Evolutionary conservation across 2,329 filamentous ascomycete species (phyloP).

Genomic region (Exophiala sideris): DNA sequence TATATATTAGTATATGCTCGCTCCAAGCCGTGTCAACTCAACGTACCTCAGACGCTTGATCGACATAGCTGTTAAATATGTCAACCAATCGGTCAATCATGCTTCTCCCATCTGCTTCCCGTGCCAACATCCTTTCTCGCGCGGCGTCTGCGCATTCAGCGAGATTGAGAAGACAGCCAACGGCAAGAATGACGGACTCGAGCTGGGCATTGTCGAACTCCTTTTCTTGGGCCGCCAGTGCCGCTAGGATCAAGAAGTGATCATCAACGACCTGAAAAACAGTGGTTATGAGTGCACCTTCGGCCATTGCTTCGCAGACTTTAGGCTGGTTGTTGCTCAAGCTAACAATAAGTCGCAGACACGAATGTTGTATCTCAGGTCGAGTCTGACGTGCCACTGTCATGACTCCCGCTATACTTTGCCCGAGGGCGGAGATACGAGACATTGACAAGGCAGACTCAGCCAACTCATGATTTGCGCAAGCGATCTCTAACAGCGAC

Average conservation of each 20-base stretch:
- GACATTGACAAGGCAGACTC: constrained; percentile 1
- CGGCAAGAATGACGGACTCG: constrained; percentile 70
- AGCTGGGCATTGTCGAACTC: constrained; percentile 53
- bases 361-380: constrained; percentile 32
- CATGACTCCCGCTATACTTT: constrained; percentile 16
- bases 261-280: constrained; percentile 36
- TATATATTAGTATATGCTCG: constrained; percentile 17
- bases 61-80: constrained; percentile 66
- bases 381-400: constrained; percentile 8
- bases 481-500: constrained; percentile 22
- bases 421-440: constrained; percentile 14
- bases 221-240: constrained; percentile 33
- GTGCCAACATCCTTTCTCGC: constrained; percentile 48
- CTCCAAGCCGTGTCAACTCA: not conserved
- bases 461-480: constrained; percentile 8
- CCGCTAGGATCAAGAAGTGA: constrained; percentile 30
- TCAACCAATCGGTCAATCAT: constrained; percentile 59
- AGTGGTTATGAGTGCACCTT: constrained; percentile 35
- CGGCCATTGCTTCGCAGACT: constrained; percentile 66
- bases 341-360: constrained; percentile 74
- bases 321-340: constrained; percentile 75
- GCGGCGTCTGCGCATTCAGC: constrained; percentile 71
- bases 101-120: constrained; percentile 36
- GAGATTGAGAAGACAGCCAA: constrained; percentile 84
- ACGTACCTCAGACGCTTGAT: constrained; percentile 66